phyloP scores from a whole-genome alignment of 2,329 filamentous ascomycete genomes.

The Aureobasidium sp. region DNA sequence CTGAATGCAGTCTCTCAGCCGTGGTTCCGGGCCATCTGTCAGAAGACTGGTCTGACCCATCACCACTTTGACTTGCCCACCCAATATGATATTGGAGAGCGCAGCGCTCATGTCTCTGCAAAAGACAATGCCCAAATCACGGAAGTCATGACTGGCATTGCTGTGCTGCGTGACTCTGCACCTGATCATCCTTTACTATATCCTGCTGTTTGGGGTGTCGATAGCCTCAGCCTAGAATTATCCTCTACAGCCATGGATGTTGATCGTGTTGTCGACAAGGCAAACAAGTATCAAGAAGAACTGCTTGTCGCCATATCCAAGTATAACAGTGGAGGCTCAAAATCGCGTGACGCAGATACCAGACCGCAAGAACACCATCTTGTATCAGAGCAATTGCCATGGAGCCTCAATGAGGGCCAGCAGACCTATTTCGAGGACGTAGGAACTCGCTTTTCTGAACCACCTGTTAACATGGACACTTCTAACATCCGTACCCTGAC shows the following conservation, averaged over 20 bases:
- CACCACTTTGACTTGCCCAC: conserved; percentile 40
- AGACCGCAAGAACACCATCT: not conserved
- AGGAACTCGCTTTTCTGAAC: not conserved
- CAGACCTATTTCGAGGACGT: conserved; percentile 30
- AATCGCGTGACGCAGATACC: not conserved
- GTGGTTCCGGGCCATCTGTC: conserved; percentile 59
- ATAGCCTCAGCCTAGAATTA: not conserved
- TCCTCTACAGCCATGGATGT: not conserved
- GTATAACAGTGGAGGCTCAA: not conserved
- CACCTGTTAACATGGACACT: not conserved
- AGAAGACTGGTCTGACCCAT: conserved; percentile 63
- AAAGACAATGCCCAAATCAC: not conserved
- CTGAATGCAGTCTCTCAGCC: conserved; percentile 55
- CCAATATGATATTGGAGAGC: conserved; percentile 39
- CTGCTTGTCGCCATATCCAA: conserved; percentile 7
- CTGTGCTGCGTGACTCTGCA: not conserved
- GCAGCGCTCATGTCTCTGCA: not conserved
- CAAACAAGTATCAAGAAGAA: conserved; percentile 14
- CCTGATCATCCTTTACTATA: conserved; percentile 7
- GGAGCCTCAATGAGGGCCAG: conserved; percentile 51
- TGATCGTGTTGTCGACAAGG: conserved; percentile 9
- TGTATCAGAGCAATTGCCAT: conserved; percentile 24
- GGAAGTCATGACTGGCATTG: conserved; percentile 4
- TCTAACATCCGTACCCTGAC: not conserved
- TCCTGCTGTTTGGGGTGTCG: conserved; percentile 2